Base-by-base conservation (phyloP, 208 protist genomes). In the Crithidia fasciculata region DNA sequence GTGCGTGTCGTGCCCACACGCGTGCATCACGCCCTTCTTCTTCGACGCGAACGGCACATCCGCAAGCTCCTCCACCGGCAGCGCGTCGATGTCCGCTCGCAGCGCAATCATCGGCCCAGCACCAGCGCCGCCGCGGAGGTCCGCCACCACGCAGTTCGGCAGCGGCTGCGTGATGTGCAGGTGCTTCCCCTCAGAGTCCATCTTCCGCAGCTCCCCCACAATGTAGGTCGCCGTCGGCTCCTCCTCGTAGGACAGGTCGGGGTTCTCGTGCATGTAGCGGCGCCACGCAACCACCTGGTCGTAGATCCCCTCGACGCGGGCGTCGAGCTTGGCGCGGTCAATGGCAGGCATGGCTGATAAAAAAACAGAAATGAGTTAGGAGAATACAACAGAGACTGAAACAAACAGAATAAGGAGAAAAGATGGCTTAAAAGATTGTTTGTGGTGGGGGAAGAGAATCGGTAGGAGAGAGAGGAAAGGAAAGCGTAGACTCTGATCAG, bases 1-100 rank as follows among this genome's bases (percentile, higher is more conserved):
- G 70, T 91, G 86, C 19, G 80, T 69, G 78, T 91, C 86, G 73
- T 91, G 86, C 19, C 86, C 86, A 61, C 86, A 88, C 53, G 83
- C 83, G 81, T 91, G 86, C 80, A 88, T 91, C 66, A 86, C 81
- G 49, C 86, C 86, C 40, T 65, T 65, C 61, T 70, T 69, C 72
- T 76, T 88, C 49, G 86, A 91, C 60, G 60, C 77, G 70, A 91
- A 91, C 12, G 76, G 73, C 72, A 84, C 83, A 28, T 80, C 81
- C 54, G 69, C 66, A 55, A 82, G 72, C 73, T 91, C 86, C 59
- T 85, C 72, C n/a, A 91, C 62, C 37, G 86, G 86, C 57, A 91
- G 81, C 28, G 86, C 86, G 64, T 91, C 86, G 66, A 85, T 84
- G 81, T 91, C 86, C 41, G 86, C 82, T 37, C 86, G 82, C 74